A percentile compares a stretch with the other conserved stretches of the same genome.
These are phyloP conservation scores for Mycena olivaceomarginata DNA, from an alignment of 768 basidiomycete genomes.

Conservation along the genomic window DNA sequence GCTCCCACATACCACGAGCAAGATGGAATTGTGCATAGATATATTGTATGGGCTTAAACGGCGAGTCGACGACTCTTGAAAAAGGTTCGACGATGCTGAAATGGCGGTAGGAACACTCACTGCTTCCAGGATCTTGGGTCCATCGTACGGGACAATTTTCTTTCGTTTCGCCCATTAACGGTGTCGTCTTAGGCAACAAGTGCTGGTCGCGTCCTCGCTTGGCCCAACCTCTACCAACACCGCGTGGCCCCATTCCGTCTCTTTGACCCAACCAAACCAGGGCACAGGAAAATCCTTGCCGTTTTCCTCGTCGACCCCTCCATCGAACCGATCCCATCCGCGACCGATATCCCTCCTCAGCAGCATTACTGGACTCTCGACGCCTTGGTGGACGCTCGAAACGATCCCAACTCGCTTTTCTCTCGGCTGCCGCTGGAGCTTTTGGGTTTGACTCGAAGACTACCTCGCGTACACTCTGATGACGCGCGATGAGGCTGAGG, in stretches of 20 bases:
- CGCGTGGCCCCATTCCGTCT: slow-evolving; percentile 59
- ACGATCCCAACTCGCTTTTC: slow-evolving; percentile 18
- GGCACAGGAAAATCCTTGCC: slow-evolving; percentile 61
- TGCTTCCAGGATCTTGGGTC: slow-evolving; percentile 50
- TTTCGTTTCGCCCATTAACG: not conserved
- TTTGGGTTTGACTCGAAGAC: not conserved
- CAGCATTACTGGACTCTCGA: slow-evolving; percentile 52
- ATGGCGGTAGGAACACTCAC: slow-evolving; percentile 8
- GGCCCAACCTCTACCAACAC: slow-evolving; percentile 63
- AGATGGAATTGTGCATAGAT: slow-evolving; percentile 37
- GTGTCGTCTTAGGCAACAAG: not conserved
- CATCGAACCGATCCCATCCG: slow-evolving; percentile 52
- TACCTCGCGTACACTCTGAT: slow-evolving; percentile 1
- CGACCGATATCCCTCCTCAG: slow-evolving; percentile 54
- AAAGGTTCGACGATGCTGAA: not conserved
- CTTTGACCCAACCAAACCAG: slow-evolving; percentile 55
- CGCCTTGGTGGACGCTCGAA: slow-evolving; percentile 32
- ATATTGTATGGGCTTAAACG: slow-evolving; percentile 36
- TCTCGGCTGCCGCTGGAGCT: slow-evolving; percentile 32
- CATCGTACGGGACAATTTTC: slow-evolving; percentile 36
- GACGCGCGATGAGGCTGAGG: slow-evolving; percentile 27
- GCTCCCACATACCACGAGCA: slow-evolving; percentile 43
- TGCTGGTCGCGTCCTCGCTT: not conserved
- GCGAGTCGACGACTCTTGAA: not conserved
- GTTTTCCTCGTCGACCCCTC: slow-evolving; percentile 62